Evolutionary conservation across 1,139 yeast species (phyloP), one percentile per base, ranked within the genome.

Genomic region (Nadsonia starkeyi-henricii): DNA sequence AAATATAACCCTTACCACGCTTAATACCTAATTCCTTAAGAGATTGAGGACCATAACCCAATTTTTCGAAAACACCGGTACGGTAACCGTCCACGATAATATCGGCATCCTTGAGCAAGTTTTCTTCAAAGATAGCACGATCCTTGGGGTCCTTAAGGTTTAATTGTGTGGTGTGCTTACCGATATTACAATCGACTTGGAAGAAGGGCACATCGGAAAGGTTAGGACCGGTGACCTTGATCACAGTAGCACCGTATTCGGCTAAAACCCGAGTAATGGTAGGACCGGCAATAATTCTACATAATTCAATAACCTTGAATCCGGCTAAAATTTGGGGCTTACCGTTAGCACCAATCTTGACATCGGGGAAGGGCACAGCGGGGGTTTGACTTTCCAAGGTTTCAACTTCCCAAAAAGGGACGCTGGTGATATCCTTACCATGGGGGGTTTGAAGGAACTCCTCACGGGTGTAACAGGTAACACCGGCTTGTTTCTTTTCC

Each of bases 401-500:
- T 8, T 60, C 57, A 20, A 60, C 51, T 45, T 56, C 58, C 57
- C 61, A 64, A 44, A 58, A 54, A 18, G 67, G 66, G 19, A 52
- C 50, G 12, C 52, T 42, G 9, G 52, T 46, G 13, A 62, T 56
- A 17, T 54, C 48, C 49, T 60, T 58, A 17, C 68, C 68, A 45
- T 64, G 68, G n/a, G 57, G 56, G 17, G 66, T 60, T 19, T 55
- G 45, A 26, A 60, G 53, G 49, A 65, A 64, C 30, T 62, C 59
- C 41, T 64, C 62, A 7, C 53, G 56, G 20, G 62, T 62, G 39
- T 61, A 53, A 13, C 62, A 63, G 43, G 61, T 62, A 20, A 61
- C 57, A 18, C 69, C 69, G n/a, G 75, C 77, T 0, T 61, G 58
- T 46, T 65, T 53, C 1, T 85, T 70, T 9, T 70, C 68, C 2